Base-by-base conservation (phyloP, 768 basidiomycete species). In the Tricholoma matsutake region DNA sequence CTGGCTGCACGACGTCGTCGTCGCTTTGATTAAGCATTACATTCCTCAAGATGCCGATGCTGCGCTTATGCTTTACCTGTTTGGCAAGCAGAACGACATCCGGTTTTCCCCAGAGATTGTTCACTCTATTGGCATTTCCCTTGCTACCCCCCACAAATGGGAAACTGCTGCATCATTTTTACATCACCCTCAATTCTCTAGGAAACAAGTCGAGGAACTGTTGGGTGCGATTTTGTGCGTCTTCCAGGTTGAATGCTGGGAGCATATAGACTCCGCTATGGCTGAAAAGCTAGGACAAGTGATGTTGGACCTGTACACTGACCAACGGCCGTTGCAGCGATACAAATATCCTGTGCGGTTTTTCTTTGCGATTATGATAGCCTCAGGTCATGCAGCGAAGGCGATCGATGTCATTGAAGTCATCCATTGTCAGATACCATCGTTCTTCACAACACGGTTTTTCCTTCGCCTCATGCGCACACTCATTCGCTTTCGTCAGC, bases 341-440 rank as follows among this genome's bases (percentile, higher is more conserved):
- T 60, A 69, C 61, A 81, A 80, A 57, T 78, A 79, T 64, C 79
- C 78, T n/a, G 67, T 86, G 34, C 78, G 82, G 10, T 80, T 77
- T 55, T 75, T 83, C 28, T 70, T 85, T 59, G 67, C 67, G 29
- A 68, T 79, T 58, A 65, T 82, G 72, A 68, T 79, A 16, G 58
- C 71, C 25, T 74, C 77, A 3, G 74, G 70, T 10, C 74, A 79
- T 47, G 71, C 79, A 8, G 63, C 66, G 0, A 66, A 71, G 20
- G 75, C 80, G 8, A 64, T 82, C 1, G 62, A 71, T 43, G 64
- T 85, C 25, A 70, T 86, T 43, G 70, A 78, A 60, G 69, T 68
- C 51, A 71, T 87, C 32, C 64, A 76, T 47, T 55, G 57, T 9
- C 69, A 61, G 11, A 69, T 67, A 2, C 76, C 79, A 0, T 14